phyloP scores from a whole-genome alignment of 2,329 filamentous ascomycete species.

The Thielaviopsis ethacetica region DNA sequence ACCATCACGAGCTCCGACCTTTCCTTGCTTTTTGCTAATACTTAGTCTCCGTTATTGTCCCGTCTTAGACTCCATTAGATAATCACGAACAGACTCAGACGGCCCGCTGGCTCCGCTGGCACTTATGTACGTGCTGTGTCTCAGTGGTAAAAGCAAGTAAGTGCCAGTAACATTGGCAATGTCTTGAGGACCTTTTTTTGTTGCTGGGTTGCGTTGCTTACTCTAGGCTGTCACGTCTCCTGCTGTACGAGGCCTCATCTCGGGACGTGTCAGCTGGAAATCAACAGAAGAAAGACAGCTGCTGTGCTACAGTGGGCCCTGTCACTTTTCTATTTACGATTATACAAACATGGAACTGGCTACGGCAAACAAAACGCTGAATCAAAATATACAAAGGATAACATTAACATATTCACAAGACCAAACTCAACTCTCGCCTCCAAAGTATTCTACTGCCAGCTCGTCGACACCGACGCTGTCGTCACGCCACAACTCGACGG shows the following conservation, averaged over 20 bases:
- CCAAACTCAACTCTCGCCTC: neutral
- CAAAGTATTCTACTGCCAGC: slow-evolving; percentile 4
- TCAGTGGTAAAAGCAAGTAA: neutral
- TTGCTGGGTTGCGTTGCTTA: neutral
- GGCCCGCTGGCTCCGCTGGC: neutral
- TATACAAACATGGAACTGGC: neutral
- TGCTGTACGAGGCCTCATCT: neutral
- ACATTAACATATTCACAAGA: neutral
- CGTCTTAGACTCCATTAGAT: neutral
- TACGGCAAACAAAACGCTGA: too few species aligned
- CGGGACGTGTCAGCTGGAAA: neutral
- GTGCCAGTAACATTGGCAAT: neutral
- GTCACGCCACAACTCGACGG: slow-evolving; percentile 9
- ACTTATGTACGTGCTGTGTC: neutral
- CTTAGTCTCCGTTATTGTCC: neutral
- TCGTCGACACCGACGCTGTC: slow-evolving; percentile 7
- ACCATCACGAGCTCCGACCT: neutral
- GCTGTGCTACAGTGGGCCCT: neutral
- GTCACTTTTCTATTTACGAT: neutral
- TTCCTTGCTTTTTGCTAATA: neutral
- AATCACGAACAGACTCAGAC: neutral
- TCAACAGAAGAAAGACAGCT: neutral
- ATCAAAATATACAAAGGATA: neutral
- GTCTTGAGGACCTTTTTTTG: neutral
- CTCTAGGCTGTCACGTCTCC: neutral